Base-by-base conservation (phyloP, 495 filamentous ascomycete genomes). In the Aspergillus cavernicola region DNA sequence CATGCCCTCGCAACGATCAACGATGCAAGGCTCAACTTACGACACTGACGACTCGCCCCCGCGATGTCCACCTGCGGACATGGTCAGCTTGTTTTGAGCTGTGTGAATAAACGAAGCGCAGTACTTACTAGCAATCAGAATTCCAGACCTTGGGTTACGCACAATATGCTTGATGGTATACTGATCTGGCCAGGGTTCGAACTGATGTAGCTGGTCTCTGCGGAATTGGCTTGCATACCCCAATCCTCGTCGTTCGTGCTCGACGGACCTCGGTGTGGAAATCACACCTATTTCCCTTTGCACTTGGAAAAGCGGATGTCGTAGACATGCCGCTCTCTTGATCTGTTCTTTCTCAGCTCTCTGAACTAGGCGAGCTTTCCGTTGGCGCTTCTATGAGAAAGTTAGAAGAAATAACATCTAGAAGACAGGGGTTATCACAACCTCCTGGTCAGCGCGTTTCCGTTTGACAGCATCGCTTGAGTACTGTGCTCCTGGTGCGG, bases 391-490 rank as follows among this genome's bases (percentile, higher is more conserved):
- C 69, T 74, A 52, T 24, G 33, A 28, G 16, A 29, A 29, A 28
- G 6, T 28, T 63, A 42, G 18, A 18, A 3, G 7, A 20, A 19
- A 32, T 13, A 47, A 23, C 5, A 7, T 24, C 20, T 29, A 12
- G 3, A 12, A 19, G 6, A 22, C 2, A 19, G 9, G 18, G 29
- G 2, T 7, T 4, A 16, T 23, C n/a, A 41, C 47, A n/a, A 76
- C 73, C 65, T 73, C 61, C 24, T 69, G 55, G 7, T 74, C 69
- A 15, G 52, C 58, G 6, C 69, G 57, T 52, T 69, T 68, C 22
- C 69, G 69, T 48, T 71, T 72, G 33, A 84, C 69, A 13, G 74
- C 68, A 19, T 75, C 71, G 39, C 64, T 60, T 0, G 79, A 70
- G 50, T 83, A 80, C 38, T 74, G 68, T 13, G 73, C 58, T 33